Percentiles rank a stretch among this genome's conserved stretches.
phyloP scores from a whole-genome alignment of 306 rosid genomes.

The Vigna unguiculata region DNA sequence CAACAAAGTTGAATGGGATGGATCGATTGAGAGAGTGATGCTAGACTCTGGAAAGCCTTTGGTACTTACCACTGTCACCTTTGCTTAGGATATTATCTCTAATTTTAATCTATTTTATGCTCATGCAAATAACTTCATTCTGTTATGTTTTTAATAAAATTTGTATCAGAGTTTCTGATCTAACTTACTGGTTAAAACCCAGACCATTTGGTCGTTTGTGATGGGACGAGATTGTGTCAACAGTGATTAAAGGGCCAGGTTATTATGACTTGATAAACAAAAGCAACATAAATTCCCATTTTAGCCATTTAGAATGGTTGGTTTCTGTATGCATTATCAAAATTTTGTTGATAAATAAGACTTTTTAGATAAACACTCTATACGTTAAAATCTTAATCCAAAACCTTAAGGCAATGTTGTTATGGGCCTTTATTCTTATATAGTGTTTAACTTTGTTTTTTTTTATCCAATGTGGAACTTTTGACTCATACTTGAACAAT shows the following conservation, averaged over 20 bases:
- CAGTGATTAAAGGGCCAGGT: conserved; percentile 53
- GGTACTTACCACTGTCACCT: conserved; percentile 39
- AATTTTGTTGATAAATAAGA: too few relatives aligned
- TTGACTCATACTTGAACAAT: too few relatives aligned
- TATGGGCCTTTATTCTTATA: too few relatives aligned
- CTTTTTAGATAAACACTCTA: too few relatives aligned
- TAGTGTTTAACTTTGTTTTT: too few relatives aligned
- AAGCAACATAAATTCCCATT: too few relatives aligned
- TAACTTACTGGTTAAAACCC: not conserved
- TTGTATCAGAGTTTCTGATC: not conserved
- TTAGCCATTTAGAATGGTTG: too few relatives aligned
- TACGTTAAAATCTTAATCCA: too few relatives aligned
- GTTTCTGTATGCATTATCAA: too few relatives aligned
- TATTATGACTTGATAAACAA: too few relatives aligned
- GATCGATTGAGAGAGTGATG: conserved; percentile 45
- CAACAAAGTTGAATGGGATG: conserved; percentile 57
- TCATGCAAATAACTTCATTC: conserved; percentile 40
- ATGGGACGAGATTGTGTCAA: conserved; percentile 58
- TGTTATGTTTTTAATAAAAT: not conserved
- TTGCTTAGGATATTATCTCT: conserved; percentile 10
- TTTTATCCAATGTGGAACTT: too few relatives aligned
- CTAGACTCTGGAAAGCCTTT: conserved; percentile 51
- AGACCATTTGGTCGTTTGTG: conserved; percentile 58
- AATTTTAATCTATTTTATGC: not conserved
- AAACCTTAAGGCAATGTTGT: too few relatives aligned